Base-by-base conservation (phyloP, 441 rosid genomes). In the Corymbia calophylla region DNA sequence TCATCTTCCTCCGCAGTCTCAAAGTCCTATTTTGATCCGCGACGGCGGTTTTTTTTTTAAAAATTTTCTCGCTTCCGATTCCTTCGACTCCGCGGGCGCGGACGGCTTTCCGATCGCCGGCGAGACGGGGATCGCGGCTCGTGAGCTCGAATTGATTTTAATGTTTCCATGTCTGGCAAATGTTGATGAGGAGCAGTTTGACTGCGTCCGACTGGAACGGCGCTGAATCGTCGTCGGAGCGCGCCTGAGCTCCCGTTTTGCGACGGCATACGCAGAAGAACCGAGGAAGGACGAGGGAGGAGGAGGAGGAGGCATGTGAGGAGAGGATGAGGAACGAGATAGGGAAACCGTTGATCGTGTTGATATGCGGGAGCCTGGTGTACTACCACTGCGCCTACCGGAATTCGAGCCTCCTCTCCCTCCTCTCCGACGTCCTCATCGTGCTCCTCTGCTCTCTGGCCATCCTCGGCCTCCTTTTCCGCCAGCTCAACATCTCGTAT, bases 361-460 rank as follows among this genome's bases (percentile, higher is more conserved):
- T 98, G 91, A 89, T 96, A 4, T 96, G 99, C 56, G 99, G 99
- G 88, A 93, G 95, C 51, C 92, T 98, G 88, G 97, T 98, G 87
- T 98, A 97, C 88, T 96, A 97, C 86, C 99, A 98, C 93, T 97
- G 99, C 88, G 98, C 96, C 11, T 95, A 91, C 89, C 93, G 99
- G 62, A 95, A 95, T 88, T 95, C 99, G 23, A 95, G 94, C 89
- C 93, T 97, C 87, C 95, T 98, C 55, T 96, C 99, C 44, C 95
- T 97, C 60, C 91, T 97, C 91, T 92, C 98, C 86, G 99, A 98
- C 89, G 99, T 98, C 89, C 92, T 97, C 91, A 97, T 98, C 91
- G 98, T 97, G 88, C 96, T 97, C 91, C 98, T 98, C 88, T 98
- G 97, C 92, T 97, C 99, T 5, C 99, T 97, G 90, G 99, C 99